These are phyloP conservation scores for Tilletia walkeri DNA, from an alignment of 1,284 basidiomycete genomes.

Conservation along the genomic window DNA sequence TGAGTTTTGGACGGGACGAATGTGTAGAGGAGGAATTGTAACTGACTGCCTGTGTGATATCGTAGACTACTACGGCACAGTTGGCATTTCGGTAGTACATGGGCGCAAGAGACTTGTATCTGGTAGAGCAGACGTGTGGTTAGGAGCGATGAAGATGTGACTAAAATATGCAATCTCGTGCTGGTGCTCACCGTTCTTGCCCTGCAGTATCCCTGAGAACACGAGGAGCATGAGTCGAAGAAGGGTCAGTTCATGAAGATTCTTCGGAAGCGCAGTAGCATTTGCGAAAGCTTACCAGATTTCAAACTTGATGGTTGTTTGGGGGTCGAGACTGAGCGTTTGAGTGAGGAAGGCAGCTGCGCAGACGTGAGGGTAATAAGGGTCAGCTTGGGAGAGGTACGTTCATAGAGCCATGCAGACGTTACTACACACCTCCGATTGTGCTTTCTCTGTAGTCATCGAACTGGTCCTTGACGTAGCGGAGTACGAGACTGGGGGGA, in stretches of 20 bases:
- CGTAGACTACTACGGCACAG: constrained; percentile 54
- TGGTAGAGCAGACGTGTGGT: not conserved
- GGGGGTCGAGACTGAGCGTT: constrained; percentile 84
- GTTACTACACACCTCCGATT: constrained; percentile 40
- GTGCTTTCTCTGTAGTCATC: constrained; percentile 83
- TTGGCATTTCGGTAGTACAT: constrained; percentile 57
- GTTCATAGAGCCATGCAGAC: no score
- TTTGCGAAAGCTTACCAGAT: constrained; percentile 68
- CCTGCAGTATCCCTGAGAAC: constrained; percentile 66
- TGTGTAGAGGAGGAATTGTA: not conserved
- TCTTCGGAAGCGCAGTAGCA: not conserved
- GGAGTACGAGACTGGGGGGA: constrained; percentile 70
- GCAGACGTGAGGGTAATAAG: not conserved
- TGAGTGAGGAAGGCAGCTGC: constrained; percentile 87
- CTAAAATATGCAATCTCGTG: constrained; percentile 59
- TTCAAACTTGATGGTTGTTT: constrained; percentile 92
- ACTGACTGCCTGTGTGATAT: constrained; percentile 47
- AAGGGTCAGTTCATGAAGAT: not conserved
- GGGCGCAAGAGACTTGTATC: constrained; percentile 38
- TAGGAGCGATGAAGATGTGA: not conserved
- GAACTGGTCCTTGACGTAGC: constrained; percentile 96
- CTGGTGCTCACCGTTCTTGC: constrained; percentile 71
- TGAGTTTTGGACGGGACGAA: not conserved
- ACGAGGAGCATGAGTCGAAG: not conserved
- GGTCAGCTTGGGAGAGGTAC: not conserved